Percentiles rank a stretch among this genome's conserved stretches.
Evolutionary conservation across 2,329 filamentous ascomycete species (phyloP).

Genomic region (Aspergillus sp.): DNA sequence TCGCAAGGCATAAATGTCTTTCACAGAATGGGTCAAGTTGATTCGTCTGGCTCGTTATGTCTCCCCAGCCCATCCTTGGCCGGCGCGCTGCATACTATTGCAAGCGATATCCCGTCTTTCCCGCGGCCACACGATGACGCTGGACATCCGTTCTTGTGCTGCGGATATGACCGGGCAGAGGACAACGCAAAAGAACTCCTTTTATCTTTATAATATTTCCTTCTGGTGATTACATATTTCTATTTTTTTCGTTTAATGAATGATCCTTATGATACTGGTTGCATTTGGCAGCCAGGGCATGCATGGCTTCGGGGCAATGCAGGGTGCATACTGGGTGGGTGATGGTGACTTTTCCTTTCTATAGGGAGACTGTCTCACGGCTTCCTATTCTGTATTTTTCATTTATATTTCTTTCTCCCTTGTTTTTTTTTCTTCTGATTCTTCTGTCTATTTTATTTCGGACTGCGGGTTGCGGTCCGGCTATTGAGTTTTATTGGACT

Average conservation of each 20-base stretch:
- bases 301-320: slow-evolving; percentile 9
- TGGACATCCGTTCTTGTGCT: neutral
- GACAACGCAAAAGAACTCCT: neutral
- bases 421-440: neutral
- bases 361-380: slow-evolving; percentile 2
- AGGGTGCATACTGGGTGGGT: slow-evolving; percentile 7
- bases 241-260: slow-evolving; percentile 19
- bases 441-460: neutral
- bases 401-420: slow-evolving; percentile 7
- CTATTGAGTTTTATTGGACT: slow-evolving; percentile 7
- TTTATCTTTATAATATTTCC: neutral
- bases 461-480: neutral
- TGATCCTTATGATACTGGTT: slow-evolving; percentile 21
- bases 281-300: slow-evolving; percentile 16
- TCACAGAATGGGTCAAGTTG: neutral
- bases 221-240: slow-evolving; percentile 10
- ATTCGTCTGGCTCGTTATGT: too few relatives aligned
- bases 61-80: too few relatives aligned
- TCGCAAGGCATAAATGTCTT: slow-evolving; percentile 36
- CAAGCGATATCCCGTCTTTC: too few relatives aligned
- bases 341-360: slow-evolving; percentile 6
- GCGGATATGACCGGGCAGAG: neutral
- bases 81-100: too few relatives aligned
- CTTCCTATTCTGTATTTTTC: slow-evolving; percentile 15
- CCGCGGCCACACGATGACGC: neutral